A percentile compares a stretch with the other conserved stretches of the same genome.
Conservation (phyloP, 164 flowering plant genomes). For the Warburgia ugandensis region DNA sequence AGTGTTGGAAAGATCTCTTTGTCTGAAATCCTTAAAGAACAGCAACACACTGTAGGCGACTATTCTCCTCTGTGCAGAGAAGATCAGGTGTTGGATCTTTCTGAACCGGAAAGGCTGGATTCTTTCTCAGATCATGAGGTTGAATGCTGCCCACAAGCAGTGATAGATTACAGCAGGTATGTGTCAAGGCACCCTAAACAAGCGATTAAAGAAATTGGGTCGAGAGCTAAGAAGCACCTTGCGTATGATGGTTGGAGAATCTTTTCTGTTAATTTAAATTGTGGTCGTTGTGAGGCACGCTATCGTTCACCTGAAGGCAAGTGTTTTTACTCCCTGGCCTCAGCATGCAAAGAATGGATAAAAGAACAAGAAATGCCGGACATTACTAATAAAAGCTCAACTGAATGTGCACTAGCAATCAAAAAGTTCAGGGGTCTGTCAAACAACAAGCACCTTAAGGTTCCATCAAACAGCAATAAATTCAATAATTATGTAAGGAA, state of each 20-base stretch:
- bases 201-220: background rate
- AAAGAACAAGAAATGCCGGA: constrained; percentile 9
- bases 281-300: constrained; percentile 17
- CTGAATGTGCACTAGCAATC: background rate
- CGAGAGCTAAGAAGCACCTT: constrained; percentile 51
- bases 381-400: background rate
- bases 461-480: constrained; percentile 1
- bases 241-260: constrained; percentile 49
- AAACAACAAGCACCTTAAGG: too few relatives aligned
- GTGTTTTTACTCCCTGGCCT: constrained; percentile 31
- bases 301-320: constrained; percentile 40
- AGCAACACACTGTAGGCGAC: background rate
- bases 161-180: constrained; percentile 21
- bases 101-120: background rate
- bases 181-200: background rate
- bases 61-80: background rate
- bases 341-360: constrained; percentile 39
- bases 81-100: background rate
- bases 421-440: constrained; percentile 8
- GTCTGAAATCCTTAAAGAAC: background rate
- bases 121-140: constrained; percentile 4
- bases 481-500: constrained; percentile 1
- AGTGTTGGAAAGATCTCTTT: background rate
- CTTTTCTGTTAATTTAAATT: background rate
- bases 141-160: constrained; percentile 48